Percentiles rank a stretch among this genome's conserved stretches.
phyloP scores from a whole-genome alignment of 2,329 filamentous ascomycete species.

The Pleomassaria siparia region DNA sequence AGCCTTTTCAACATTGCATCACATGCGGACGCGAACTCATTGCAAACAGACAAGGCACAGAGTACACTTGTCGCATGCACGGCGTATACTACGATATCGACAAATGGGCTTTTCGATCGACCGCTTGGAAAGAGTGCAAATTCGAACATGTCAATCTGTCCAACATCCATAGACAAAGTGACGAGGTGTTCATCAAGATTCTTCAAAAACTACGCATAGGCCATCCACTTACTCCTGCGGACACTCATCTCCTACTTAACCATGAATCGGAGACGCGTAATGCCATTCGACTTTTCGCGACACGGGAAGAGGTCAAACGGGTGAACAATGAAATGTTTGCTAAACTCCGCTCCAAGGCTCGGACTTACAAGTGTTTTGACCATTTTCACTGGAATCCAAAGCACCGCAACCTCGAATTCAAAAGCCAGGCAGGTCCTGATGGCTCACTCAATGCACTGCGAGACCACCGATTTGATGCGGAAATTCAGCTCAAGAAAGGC shows the following conservation, averaged over 20 bases:
- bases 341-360: slow-evolving; percentile 25
- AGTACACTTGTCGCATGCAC: slow-evolving; percentile 29
- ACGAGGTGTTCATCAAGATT: slow-evolving; percentile 56
- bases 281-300: slow-evolving; percentile 51
- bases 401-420: slow-evolving; percentile 23
- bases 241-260: slow-evolving; percentile 50
- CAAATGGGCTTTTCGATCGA: slow-evolving; percentile 63
- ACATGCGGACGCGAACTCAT: slow-evolving; percentile 47
- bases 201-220: slow-evolving; percentile 59
- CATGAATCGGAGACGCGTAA: slow-evolving; percentile 46
- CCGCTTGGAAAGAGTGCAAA: slow-evolving; percentile 56
- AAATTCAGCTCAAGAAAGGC: slow-evolving; percentile 51
- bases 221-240: slow-evolving; percentile 36
- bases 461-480: slow-evolving; percentile 52
- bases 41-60: slow-evolving; percentile 3
- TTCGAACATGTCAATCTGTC: slow-evolving; percentile 58
- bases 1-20: slow-evolving; percentile 57
- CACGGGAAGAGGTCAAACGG: slow-evolving; percentile 36
- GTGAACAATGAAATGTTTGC: slow-evolving; percentile 39
- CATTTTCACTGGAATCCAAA: slow-evolving; percentile 43
- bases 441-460: slow-evolving; percentile 37
- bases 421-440: slow-evolving; percentile 13
- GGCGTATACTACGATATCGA: slow-evolving; percentile 50
- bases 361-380: slow-evolving; percentile 42
- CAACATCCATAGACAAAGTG: slow-evolving; percentile 60